Conservation (phyloP, 2,329 filamentous ascomycete species). For the Botryotinia convoluta region DNA sequence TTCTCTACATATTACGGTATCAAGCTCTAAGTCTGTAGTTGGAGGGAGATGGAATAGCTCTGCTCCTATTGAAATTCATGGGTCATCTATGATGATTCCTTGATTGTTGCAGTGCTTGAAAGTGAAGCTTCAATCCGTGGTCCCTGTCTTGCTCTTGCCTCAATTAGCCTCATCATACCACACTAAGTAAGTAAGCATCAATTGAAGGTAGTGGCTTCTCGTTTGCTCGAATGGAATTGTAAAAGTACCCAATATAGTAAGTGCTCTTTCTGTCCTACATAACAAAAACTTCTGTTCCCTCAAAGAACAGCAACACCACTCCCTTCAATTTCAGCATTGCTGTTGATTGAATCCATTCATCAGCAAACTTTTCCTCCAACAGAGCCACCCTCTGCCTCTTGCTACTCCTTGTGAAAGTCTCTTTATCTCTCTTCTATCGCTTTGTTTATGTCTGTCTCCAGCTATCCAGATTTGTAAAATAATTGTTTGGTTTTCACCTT, state of each 20-base stretch:
- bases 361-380: not conserved
- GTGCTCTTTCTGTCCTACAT: not conserved
- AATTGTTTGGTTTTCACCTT: not conserved
- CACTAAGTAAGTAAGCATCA: not conserved
- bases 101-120: not conserved
- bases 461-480: not conserved
- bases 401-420: not conserved
- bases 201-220: not conserved
- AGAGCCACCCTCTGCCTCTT: constrained; percentile 1
- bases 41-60: not conserved
- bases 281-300: no score
- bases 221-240: not conserved
- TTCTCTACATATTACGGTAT: not conserved
- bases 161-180: no score
- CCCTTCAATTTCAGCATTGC: not conserved
- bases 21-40: not conserved
- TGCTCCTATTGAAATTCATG: no score
- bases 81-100: no score
- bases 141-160: not conserved
- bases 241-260: not conserved
- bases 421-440: not conserved
- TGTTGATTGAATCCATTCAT: not conserved
- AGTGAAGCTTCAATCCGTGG: not conserved
- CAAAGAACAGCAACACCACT: not conserved
- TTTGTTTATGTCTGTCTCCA: not conserved